These are phyloP conservation scores for Daldinia vernicosa DNA, from an alignment of 495 filamentous ascomycete species.

Conservation along the genomic window DNA sequence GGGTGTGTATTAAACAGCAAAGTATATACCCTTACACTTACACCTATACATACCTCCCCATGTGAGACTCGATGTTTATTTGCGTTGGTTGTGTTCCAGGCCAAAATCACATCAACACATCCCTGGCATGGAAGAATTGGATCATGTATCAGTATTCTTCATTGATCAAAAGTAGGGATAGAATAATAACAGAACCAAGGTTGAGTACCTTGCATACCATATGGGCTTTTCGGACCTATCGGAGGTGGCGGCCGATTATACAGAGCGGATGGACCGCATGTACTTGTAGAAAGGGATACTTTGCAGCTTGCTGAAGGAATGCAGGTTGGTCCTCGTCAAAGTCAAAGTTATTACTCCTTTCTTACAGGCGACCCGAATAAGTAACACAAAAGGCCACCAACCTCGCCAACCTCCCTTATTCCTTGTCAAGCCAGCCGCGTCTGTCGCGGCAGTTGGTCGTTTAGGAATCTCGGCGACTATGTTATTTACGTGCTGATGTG, in stretches of 20 bases:
- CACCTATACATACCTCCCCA: conserved; percentile 13
- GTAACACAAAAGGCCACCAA: conserved; percentile 12
- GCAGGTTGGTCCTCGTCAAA: conserved; percentile 19
- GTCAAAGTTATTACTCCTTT: conserved; percentile 5
- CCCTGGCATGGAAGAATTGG: conserved; percentile 34
- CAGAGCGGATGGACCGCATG: conserved; percentile 9
- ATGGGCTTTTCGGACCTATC: conserved; percentile 14
- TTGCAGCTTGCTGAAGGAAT: not conserved
- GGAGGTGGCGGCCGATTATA: conserved; percentile 10
- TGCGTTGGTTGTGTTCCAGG: conserved; percentile 29
- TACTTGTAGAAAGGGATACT: conserved; percentile 5
- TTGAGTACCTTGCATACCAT: conserved; percentile 27
- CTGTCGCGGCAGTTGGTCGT: conserved; percentile 40
- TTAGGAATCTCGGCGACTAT: conserved; percentile 19
- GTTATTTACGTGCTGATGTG: conserved; percentile 41
- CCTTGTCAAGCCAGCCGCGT: conserved; percentile 25
- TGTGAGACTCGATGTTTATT: conserved; percentile 26
- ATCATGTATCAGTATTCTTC: conserved; percentile 35
- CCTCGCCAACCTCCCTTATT: conserved; percentile 20
- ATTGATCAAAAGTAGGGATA: conserved; percentile 22
- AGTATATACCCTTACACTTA: conserved; percentile 8
- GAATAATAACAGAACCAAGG: conserved; percentile 27
- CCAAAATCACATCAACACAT: conserved; percentile 34
- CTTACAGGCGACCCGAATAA: not conserved
- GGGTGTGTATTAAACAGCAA: conserved; percentile 25